Conservation (phyloP, 2,329 filamentous ascomycete genomes). For the Aspergillus sclerotialis region DNA sequence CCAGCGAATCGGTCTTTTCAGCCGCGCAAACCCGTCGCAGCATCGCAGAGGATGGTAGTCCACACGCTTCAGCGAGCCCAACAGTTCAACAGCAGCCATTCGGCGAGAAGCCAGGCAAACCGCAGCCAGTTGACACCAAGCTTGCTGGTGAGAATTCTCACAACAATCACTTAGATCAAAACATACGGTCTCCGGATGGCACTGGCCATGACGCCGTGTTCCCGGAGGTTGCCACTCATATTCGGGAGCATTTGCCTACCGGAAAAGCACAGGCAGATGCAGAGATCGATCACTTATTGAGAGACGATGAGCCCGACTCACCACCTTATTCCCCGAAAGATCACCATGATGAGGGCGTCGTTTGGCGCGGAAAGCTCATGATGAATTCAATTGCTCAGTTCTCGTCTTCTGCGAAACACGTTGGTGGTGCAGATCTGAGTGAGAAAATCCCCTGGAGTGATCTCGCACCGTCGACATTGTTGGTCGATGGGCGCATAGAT, state of each 20-base stretch:
- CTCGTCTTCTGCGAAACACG: conserved; percentile 68
- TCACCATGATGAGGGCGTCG: conserved; percentile 59
- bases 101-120: conserved; percentile 11
- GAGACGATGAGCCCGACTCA: conserved; percentile 73
- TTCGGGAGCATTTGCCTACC: conserved; percentile 37
- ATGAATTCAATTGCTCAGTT: conserved; percentile 77
- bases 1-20: conserved; percentile 43
- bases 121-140: conserved; percentile 34
- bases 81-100: conserved; percentile 12
- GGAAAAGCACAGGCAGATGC: conserved; percentile 59
- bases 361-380: conserved; percentile 69
- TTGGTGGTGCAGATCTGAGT: conserved; percentile 75
- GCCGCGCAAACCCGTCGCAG: conserved; percentile 40
- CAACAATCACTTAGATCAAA: conserved; percentile 77
- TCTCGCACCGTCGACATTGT: conserved; percentile 60
- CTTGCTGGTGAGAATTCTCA: conserved; percentile 51
- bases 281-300: conserved; percentile 82
- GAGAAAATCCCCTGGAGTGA: conserved; percentile 63
- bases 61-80: conserved; percentile 20
- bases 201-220: conserved; percentile 37
- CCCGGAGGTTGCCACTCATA: conserved; percentile 34
- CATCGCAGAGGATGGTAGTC: conserved; percentile 23
- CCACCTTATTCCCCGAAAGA: conserved; percentile 79
- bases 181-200: conserved; percentile 66
- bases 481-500: conserved; percentile 65